A percentile compares a stretch with the other conserved stretches of the same genome.
Evolutionary conservation across 345 rosid species (phyloP).

Genomic region (Lagerstroemia speciosa): DNA sequence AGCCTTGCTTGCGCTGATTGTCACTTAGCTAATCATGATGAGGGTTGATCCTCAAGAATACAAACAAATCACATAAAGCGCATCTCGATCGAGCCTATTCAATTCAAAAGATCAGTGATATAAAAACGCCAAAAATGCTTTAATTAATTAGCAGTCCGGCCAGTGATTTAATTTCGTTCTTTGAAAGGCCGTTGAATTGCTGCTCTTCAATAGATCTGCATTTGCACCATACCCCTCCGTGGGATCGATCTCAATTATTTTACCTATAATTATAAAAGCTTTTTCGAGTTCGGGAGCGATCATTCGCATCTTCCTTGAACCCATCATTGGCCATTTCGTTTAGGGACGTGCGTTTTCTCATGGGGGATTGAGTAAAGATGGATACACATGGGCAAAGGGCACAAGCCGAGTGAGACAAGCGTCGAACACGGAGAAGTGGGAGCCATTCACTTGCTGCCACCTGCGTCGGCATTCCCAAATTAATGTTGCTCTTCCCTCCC

Average conservation of each 20-base stretch:
- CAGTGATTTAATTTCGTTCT: no score
- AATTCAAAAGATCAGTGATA: neutral
- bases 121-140: neutral
- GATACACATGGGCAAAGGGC: conserved; percentile 3
- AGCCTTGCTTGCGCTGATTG: no score
- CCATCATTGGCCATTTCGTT: no score
- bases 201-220: no score
- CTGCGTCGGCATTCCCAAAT: neutral
- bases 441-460: neutral
- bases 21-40: neutral
- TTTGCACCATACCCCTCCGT: no score
- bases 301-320: no score
- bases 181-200: no score
- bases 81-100: neutral
- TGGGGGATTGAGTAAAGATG: neutral
- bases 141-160: no score
- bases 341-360: no score
- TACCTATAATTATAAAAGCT: no score
- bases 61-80: neutral
- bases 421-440: conserved; percentile 26
- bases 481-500: neutral
- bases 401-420: conserved; percentile 4
- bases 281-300: no score
- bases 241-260: no score
- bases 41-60: neutral